A percentile compares a stretch with the other conserved stretches of the same genome.
phyloP scores from a whole-genome alignment of 2,329 filamentous ascomycete genomes.

The Fusarium neocosmosporiellum region DNA sequence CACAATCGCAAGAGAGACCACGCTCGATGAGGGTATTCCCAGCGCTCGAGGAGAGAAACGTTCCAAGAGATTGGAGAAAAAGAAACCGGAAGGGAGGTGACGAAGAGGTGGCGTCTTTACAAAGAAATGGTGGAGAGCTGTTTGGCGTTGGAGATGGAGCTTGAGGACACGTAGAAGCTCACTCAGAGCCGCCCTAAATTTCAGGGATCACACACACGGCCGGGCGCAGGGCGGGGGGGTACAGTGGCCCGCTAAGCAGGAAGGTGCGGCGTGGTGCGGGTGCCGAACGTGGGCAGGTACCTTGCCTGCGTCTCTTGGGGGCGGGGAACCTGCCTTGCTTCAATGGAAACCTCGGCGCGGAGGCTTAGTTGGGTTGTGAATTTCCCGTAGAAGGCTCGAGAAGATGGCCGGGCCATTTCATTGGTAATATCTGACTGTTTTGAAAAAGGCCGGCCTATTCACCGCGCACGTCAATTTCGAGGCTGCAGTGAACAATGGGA shows the following conservation, averaged over 20 bases:
- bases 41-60: conserved; percentile 43
- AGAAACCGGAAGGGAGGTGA: conserved; percentile 28
- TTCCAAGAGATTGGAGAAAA: conserved; percentile 44
- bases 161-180: conserved; percentile 52
- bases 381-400: conserved; percentile 40
- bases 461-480: not conserved
- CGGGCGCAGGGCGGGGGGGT: conserved; percentile 31
- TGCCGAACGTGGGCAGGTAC: conserved; percentile 34
- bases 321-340: conserved; percentile 18
- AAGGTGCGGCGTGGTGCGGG: conserved; percentile 23
- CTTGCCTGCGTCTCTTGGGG: conserved; percentile 7
- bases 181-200: conserved; percentile 39
- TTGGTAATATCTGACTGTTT: not conserved
- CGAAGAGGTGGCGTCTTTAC: conserved; percentile 41
- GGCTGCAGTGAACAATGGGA: conserved; percentile 8
- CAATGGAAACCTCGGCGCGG: conserved; percentile 21
- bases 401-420: not conserved
- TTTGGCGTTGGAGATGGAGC: conserved; percentile 25
- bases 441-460: not conserved
- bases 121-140: conserved; percentile 42
- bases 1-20: conserved; percentile 13
- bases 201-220: conserved; percentile 38
- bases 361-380: not conserved
- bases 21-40: conserved; percentile 33
- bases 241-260: conserved; percentile 32